Evolutionary conservation across 805 yeast genomes (phyloP).

Genomic region (Zygotorulaspora florentina): DNA sequence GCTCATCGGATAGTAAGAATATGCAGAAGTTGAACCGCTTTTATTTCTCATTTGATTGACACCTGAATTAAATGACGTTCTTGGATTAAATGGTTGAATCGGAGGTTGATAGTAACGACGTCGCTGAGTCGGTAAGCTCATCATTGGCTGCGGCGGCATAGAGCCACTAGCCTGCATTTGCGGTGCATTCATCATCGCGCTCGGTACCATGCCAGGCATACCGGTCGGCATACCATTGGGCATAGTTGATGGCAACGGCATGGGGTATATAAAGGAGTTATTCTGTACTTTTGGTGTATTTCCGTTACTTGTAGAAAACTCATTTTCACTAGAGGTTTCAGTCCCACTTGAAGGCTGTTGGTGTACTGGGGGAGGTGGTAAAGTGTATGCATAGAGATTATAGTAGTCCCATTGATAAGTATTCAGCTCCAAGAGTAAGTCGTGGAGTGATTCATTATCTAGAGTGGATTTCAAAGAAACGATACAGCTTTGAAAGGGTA

Average conservation of each 20-base stretch:
- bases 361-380: constrained; percentile 16
- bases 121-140: constrained; percentile 11
- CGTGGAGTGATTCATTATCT: constrained; percentile 22
- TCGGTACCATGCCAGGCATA: not conserved
- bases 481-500: constrained; percentile 32
- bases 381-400: constrained; percentile 27
- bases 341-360: not conserved
- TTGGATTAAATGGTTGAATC: not conserved
- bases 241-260: constrained; percentile 1
- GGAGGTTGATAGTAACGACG: constrained; percentile 12
- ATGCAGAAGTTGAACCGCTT: not conserved
- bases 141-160: constrained; percentile 6
- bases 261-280: constrained; percentile 2
- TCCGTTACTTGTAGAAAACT: not conserved
- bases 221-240: not conserved
- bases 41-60: not conserved
- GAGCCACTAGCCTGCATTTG: constrained; percentile 1
- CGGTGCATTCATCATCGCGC: not conserved
- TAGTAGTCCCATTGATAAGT: constrained; percentile 33
- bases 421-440: constrained; percentile 27
- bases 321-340: not conserved
- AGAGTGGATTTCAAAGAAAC: constrained; percentile 23
- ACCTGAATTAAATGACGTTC: not conserved
- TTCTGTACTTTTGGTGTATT: constrained; percentile 1
- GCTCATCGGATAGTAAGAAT: not conserved